These are phyloP conservation scores for Plasmopara muralis DNA, from an alignment of 352 stramenopile species.

Conservation along the genomic window DNA sequence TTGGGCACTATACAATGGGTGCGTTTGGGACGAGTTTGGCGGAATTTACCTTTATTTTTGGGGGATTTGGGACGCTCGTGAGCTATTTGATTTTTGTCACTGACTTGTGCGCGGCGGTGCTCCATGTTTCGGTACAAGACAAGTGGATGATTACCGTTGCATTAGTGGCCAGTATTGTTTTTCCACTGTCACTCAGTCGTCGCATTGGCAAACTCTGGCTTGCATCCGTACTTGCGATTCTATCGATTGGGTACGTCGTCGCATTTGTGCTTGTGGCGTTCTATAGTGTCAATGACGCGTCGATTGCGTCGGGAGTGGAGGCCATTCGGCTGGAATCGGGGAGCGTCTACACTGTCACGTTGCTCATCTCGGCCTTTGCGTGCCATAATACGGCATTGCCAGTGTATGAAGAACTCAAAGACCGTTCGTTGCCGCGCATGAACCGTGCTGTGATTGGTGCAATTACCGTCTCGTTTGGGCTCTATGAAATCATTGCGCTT, in stretches of 20 bases:
- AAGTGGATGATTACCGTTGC: slow-evolving; percentile 56
- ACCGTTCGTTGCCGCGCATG: slow-evolving; percentile 49
- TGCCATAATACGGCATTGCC: slow-evolving; percentile 74
- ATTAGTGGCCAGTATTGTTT: slow-evolving; percentile 29
- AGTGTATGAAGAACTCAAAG: slow-evolving; percentile 68
- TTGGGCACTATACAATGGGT: slow-evolving; percentile 70
- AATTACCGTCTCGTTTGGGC: slow-evolving; percentile 53
- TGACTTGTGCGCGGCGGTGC: slow-evolving; percentile 50
- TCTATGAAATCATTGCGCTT: slow-evolving; percentile 65
- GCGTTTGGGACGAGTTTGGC: slow-evolving; percentile 46
- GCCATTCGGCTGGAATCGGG: slow-evolving; percentile 49
- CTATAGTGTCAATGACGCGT: slow-evolving; percentile 10
- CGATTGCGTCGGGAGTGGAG: slow-evolving; percentile 16
- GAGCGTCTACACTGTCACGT: slow-evolving; percentile 67
- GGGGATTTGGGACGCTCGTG: slow-evolving; percentile 72
- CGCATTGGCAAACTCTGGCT: slow-evolving; percentile 56
- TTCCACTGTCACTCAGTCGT: slow-evolving; percentile 55
- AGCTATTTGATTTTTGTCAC: slow-evolving; percentile 82
- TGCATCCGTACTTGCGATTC: slow-evolving; percentile 52
- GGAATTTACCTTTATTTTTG: slow-evolving; percentile 82
- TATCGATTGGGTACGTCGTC: slow-evolving; percentile 67
- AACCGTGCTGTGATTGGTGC: slow-evolving; percentile 54
- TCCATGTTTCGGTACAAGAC: slow-evolving; percentile 24
- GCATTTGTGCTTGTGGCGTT: slow-evolving; percentile 51
- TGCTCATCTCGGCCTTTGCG: slow-evolving; percentile 67